Base-by-base conservation (phyloP, 1,139 yeast species). In the Hyphopichia fennica region DNA sequence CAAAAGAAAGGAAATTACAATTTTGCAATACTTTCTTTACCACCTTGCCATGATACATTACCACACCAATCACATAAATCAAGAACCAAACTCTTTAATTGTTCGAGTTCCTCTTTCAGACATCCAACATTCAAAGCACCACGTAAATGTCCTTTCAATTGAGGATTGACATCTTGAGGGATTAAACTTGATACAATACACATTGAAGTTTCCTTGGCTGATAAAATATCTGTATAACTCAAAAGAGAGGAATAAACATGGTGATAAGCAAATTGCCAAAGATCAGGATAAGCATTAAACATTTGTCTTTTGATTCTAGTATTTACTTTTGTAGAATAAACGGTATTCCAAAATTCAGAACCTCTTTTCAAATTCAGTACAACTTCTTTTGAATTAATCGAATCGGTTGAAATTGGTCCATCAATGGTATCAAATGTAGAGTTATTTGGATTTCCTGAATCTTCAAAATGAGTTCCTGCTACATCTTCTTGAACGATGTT, bases 101-200 rank as follows among this genome's bases (percentile, higher is more conserved):
- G 81, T 43, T 71, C 70, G 38, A 89, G 71, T 48, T 86, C 87
- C 39, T 82, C 87, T 35, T 61, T 59, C 3, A 87, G 70, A 9
- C 87, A 87, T 0, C 96, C 96, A 33, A 83, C 79, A 55, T 89
- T 89, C 41, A 83, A 46, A 0, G 96, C 96, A 0, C 97, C 97
- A 56, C 76, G 80, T 47, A 90, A 72, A 58, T 90, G 97, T 0
- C 97, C 97, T 63, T 88, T 88, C 50, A 90, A 72, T 57, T 90
- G 96, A 0, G 96, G 96, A 52, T 87, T 88, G n/a, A 90, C 96
- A 60, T 90, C 96, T 58, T 88, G 96, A 0, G 97, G 97, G 13
- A 90, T 83, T 53, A 91, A 73, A 47, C 91, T 77, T 1, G 95
- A 85, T 25, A 90, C 80, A 4, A 90, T 81, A 37, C 89, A 84